Conservation (phyloP, 306 rosid species). For the Fragaria ananassa region DNA sequence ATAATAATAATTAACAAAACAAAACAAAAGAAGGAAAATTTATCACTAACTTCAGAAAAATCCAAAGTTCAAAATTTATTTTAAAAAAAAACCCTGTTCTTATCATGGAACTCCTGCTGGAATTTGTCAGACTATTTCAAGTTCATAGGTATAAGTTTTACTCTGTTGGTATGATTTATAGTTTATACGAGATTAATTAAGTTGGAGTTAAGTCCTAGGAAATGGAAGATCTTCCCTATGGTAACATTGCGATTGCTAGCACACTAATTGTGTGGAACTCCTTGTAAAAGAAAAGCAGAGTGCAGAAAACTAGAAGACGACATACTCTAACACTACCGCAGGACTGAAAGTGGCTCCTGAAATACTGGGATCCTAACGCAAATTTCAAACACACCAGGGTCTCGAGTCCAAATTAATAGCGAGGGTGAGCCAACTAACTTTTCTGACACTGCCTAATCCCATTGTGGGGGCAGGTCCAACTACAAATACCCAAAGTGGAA, state of each 20-base stretch:
- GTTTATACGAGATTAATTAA: neutral
- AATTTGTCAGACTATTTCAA: neutral
- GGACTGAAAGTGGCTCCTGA: neutral
- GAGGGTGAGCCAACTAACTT: neutral
- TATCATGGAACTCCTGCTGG: neutral
- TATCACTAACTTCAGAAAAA: neutral
- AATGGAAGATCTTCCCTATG: neutral
- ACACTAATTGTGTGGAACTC: neutral
- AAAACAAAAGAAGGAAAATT: too few species aligned
- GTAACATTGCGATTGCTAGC: neutral
- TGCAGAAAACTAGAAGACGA: neutral
- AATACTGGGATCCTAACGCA: neutral
- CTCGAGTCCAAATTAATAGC: neutral
- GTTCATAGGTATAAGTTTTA: neutral
- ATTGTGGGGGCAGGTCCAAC: neutral
- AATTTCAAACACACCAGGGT: neutral
- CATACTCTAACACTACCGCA: neutral
- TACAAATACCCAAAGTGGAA: neutral
- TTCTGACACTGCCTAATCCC: neutral
- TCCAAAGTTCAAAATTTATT: neutral
- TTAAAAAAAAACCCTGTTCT: neutral
- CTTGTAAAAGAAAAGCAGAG: neutral
- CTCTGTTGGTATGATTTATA: neutral
- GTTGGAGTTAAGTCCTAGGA: neutral
- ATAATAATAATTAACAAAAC: too few species aligned